Conservation (phyloP, 352 stramenopile species). For the Elongisporangium prolatum region DNA sequence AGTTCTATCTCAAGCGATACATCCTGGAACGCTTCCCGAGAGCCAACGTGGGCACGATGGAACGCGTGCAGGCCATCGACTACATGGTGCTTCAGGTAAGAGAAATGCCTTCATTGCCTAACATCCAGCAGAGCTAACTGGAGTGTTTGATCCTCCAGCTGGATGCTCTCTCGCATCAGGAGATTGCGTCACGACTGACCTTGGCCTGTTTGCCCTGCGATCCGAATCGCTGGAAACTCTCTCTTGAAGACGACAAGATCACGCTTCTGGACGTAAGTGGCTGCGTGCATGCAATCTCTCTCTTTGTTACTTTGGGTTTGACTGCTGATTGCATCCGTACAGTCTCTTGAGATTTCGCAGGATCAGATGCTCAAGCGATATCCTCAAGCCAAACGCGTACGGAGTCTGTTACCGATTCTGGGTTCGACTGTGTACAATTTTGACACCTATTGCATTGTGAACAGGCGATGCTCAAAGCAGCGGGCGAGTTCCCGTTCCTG, state of each 20-base stretch:
- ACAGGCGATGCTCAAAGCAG: constrained; percentile 63
- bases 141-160: constrained; percentile 21
- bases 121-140: neutral
- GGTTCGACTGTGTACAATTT: constrained; percentile 3
- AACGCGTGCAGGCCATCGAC: constrained; percentile 36
- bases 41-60: constrained; percentile 15
- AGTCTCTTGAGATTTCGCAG: constrained; percentile 30
- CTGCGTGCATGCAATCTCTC: no score
- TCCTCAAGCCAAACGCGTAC: constrained; percentile 46
- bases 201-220: constrained; percentile 48
- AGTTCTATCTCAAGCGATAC: constrained; percentile 73
- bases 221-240: constrained; percentile 40
- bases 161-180: constrained; percentile 48
- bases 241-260: constrained; percentile 44
- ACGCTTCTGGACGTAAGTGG: constrained; percentile 51
- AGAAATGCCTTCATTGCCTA: neutral
- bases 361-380: constrained; percentile 42
- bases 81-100: constrained; percentile 68
- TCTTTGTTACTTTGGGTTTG: neutral
- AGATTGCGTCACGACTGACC: constrained; percentile 61
- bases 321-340: neutral
- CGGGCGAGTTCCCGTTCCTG: constrained; percentile 64
- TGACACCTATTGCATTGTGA: no score
- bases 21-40: constrained; percentile 51
- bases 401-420: neutral